Percentiles rank a stretch among this genome's conserved stretches.
Conservation (phyloP, 768 basidiomycete species). For the Termitomyces sp. region DNA sequence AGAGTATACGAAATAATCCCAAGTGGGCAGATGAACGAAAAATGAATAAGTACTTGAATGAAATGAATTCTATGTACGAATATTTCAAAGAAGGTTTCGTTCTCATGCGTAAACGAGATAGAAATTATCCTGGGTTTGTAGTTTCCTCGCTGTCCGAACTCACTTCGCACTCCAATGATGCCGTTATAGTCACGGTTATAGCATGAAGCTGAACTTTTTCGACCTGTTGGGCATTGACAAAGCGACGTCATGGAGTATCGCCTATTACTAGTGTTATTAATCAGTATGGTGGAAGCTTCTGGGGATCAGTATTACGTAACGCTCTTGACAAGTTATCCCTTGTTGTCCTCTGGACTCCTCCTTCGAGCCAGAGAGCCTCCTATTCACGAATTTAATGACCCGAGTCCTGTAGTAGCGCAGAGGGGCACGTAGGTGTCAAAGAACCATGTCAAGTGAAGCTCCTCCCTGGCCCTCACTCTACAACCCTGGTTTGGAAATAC, state of each 20-base stretch:
- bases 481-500: constrained; percentile 43
- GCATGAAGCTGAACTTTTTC: neutral
- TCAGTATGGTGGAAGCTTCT: too few species aligned
- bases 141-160: neutral
- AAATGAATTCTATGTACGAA: neutral
- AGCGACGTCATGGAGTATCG: neutral
- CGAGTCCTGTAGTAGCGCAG: neutral
- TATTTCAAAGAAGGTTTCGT: too few species aligned
- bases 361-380: neutral
- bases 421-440: neutral
- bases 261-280: neutral
- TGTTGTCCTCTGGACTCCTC: neutral
- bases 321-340: neutral
- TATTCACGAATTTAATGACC: constrained; percentile 4
- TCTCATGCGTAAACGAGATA: too few species aligned
- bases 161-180: neutral
- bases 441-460: constrained; percentile 2
- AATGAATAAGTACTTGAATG: neutral
- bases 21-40: neutral
- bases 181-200: neutral
- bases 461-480: constrained; percentile 47
- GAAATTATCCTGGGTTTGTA: too few species aligned
- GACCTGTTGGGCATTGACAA: neutral
- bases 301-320: neutral
- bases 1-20: neutral